Base-by-base conservation (phyloP, 2,329 filamentous ascomycete species). In the Dactylellina haptotyla region DNA sequence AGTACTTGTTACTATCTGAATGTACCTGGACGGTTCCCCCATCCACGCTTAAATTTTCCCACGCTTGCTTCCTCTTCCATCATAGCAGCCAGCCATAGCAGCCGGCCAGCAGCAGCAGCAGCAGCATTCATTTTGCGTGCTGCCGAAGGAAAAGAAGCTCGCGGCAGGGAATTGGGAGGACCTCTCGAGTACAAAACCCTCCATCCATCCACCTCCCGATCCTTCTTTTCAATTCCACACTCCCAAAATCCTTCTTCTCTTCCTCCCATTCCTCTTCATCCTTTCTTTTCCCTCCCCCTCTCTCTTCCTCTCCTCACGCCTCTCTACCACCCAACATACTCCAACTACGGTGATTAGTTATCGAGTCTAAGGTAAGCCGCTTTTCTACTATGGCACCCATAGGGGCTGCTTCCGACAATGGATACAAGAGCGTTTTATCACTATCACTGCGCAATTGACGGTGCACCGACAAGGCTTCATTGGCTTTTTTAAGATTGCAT, bases 141-240 rank as follows among this genome's bases (percentile, higher is more conserved):
- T 3, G 34, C 34, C 9, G 41, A 8, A 45, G 41, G 41, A 45
- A 45, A 45, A 23, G 41, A 45, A 45, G 18, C 3, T 16, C 39
- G 41, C 41, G 34, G 34, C 9, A 14, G 46, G 26, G 20, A 8
- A 16, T 18, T 45, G 56, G 41, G 39, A 50, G 41, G 39, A 48
- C 56, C 41, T 46, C 64, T 69, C 69, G 69, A 73, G 69, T 73
- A 73, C 69, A 73, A 73, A 73, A 73, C 69, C 69, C 69, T 65
- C 69, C 53, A 66, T 63, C 63, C 53, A 54, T 61, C 57, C 45
- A 39, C 64, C 64, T 59, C 69, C 67, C 69, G 69, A 69, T 28
- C 64, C 61, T 61, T 61, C 59, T 34, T 72, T 59, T 61, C 54
- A 30, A 48, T 59, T 66, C 69, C 53, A 28, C 37, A 59, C 59